A percentile compares a stretch with the other conserved stretches of the same genome.
phyloP scores from a whole-genome alignment of 305 asterid genomes.

The Solanum hybrid region DNA sequence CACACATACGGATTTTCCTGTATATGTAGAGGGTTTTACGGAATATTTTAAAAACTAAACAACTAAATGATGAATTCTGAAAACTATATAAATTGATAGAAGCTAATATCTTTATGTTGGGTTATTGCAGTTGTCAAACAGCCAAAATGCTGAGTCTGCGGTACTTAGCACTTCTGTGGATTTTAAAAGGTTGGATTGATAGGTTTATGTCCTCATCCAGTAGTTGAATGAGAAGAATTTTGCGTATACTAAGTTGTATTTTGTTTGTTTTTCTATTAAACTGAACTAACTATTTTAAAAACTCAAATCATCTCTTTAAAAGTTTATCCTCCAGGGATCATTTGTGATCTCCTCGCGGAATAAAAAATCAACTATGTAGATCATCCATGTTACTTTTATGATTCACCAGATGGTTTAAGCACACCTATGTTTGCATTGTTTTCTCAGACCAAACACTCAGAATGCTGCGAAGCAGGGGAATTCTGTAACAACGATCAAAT shows the following conservation, averaged over 20 bases:
- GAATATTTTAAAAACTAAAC: background rate
- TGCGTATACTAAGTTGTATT: background rate
- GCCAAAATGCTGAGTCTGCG: constrained; percentile 7
- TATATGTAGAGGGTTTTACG: background rate
- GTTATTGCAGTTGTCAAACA: constrained; percentile 21
- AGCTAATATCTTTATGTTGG: background rate
- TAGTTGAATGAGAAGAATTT: background rate
- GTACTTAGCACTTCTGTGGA: constrained; percentile 13
- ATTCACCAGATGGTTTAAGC: background rate
- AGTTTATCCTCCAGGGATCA: background rate
- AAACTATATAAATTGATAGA: background rate
- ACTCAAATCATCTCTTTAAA: background rate
- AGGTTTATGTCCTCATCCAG: background rate
- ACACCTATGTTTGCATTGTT: background rate
- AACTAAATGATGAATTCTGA: background rate
- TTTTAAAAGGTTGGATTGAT: constrained; percentile 26
- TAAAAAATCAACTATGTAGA: background rate
- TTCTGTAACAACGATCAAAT: constrained; percentile 9
- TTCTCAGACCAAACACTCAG: constrained; percentile 22
- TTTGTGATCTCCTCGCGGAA: background rate
- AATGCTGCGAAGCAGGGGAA: constrained; percentile 18
- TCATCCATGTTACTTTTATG: background rate
- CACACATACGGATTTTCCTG: background rate
- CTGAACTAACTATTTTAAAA: background rate
- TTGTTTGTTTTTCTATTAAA: background rate